phyloP scores from a whole-genome alignment of 192 early-diverging fungal genomes.

The Physocladia obscura region DNA sequence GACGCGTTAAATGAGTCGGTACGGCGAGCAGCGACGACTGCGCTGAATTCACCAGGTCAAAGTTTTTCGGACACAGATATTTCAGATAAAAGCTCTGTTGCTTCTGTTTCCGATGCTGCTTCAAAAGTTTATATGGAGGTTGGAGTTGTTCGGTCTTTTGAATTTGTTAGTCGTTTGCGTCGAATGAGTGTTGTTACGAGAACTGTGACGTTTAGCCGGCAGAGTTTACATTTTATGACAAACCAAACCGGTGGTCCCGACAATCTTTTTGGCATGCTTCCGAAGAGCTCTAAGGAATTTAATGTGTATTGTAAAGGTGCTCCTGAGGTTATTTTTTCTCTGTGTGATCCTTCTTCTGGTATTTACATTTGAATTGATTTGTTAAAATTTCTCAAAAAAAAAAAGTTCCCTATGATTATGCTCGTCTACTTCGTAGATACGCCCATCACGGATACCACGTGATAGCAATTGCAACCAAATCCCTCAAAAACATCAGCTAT shows the following conservation, averaged over 20 bases:
- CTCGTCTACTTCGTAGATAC: conserved; percentile 75
- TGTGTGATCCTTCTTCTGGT: conserved; percentile 81
- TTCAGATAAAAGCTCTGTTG: conserved; percentile 1
- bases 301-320: conserved; percentile 97
- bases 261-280: background rate
- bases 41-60: background rate
- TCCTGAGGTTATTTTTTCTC: conserved; percentile 88
- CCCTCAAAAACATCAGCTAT: conserved; percentile 67
- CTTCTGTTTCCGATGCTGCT: too few relatives aligned
- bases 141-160: conserved; percentile 69
- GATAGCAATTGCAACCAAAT: conserved; percentile 85
- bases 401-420: conserved; percentile 82
- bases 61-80: background rate
- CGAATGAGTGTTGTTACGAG: conserved; percentile 89
- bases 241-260: background rate
- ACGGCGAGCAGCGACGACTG: background rate
- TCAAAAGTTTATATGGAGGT: conserved; percentile 43
- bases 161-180: conserved; percentile 86
- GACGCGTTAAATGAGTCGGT: conserved; percentile 20
- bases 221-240: background rate
- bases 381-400: background rate
- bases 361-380: conserved; percentile 10
- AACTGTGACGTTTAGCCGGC: conserved; percentile 32
- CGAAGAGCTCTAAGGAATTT: conserved; percentile 31
- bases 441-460: conserved; percentile 97